phyloP scores from a whole-genome alignment of 768 basidiomycete genomes.

The Serendipita vermifera region DNA sequence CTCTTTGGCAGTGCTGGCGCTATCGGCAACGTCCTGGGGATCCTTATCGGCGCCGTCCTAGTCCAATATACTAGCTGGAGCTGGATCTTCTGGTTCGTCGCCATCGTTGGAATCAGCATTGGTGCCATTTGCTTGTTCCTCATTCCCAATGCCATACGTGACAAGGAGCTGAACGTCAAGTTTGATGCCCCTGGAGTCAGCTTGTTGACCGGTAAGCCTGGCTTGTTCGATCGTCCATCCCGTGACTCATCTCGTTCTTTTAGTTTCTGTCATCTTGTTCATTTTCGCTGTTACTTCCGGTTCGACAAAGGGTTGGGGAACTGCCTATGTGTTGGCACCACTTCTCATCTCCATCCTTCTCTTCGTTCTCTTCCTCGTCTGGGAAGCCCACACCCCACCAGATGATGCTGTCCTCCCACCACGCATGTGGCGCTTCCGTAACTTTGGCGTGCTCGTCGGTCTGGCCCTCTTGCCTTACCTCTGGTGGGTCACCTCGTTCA shows the following conservation, averaged over 20 bases:
- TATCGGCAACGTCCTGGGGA: constrained; percentile 4
- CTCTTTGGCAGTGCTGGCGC: constrained; percentile 36
- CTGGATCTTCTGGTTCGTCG: constrained; percentile 12
- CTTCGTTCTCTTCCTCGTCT: constrained; percentile 35
- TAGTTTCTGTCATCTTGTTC: constrained; percentile 24
- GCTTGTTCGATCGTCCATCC: background rate
- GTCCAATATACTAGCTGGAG: constrained; percentile 6
- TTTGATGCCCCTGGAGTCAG: background rate
- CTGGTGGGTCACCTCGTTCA: background rate
- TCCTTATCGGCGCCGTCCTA: constrained; percentile 13
- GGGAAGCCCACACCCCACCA: constrained; percentile 31
- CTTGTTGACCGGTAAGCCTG: background rate
- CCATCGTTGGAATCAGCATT: constrained; percentile 8
- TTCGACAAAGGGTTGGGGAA: constrained; percentile 37
- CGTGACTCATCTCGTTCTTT: background rate
- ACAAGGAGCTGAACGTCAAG: background rate
- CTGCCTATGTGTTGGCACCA: constrained; percentile 32
- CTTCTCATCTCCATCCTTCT: constrained; percentile 34
- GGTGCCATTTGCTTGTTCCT: constrained; percentile 3
- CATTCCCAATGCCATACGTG: constrained; percentile 1
- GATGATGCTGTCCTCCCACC: constrained; percentile 28
- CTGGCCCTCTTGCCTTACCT: background rate
- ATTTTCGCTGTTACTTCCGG: constrained; percentile 31
- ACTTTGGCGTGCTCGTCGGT: constrained; percentile 11
- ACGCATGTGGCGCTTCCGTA: constrained; percentile 13